Percentiles rank a stretch among this genome's conserved stretches.
Evolutionary conservation across 2,329 filamentous ascomycete genomes (phyloP).

Genomic region (Aspergillus jensenii): DNA sequence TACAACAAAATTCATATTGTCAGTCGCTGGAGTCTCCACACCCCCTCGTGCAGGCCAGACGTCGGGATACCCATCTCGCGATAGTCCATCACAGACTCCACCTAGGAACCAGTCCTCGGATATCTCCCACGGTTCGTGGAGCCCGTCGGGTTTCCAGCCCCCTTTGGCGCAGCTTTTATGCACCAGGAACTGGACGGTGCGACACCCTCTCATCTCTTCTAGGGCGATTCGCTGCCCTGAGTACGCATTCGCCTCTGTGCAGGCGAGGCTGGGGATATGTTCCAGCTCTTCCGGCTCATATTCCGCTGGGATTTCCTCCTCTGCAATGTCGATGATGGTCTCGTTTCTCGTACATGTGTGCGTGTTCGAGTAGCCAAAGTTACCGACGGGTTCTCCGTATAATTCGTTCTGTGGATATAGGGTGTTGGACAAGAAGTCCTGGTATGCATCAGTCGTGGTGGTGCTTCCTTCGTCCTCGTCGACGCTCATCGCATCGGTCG

Average conservation of each 20-base stretch:
- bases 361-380: background rate
- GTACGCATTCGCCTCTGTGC: background rate
- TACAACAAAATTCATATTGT: background rate
- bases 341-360: background rate
- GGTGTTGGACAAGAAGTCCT: background rate
- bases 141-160: background rate
- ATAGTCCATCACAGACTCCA: background rate
- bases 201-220: conserved; percentile 16
- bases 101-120: background rate
- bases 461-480: background rate
- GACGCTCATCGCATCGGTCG: background rate
- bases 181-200: conserved; percentile 16
- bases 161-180: background rate
- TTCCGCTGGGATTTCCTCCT: background rate
- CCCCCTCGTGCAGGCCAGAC: background rate
- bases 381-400: background rate
- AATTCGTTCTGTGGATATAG: background rate
- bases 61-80: background rate
- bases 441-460: background rate
- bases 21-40: background rate
- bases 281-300: background rate
- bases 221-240: conserved; percentile 11
- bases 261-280: background rate
- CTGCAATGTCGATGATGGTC: background rate
- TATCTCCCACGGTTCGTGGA: background rate